Evolutionary conservation across 225 moss, liverwort and hornwort species (phyloP).

Genomic region (Physcomitrium patens): DNA sequence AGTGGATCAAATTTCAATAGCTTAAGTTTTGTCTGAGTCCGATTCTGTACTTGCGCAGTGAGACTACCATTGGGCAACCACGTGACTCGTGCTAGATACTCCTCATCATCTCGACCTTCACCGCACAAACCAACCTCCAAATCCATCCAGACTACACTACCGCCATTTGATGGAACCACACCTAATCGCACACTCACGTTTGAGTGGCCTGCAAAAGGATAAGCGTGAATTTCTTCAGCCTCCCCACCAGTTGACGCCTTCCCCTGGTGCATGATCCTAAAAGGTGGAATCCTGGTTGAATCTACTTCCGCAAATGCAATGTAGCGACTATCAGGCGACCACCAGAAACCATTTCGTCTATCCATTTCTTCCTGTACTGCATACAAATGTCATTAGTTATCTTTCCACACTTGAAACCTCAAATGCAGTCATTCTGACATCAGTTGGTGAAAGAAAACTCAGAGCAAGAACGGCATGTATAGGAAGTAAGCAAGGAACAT

Average conservation of each 20-base stretch:
- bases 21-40: constrained; percentile 83
- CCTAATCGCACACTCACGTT: constrained; percentile 95
- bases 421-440: background rate
- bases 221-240: constrained; percentile 94
- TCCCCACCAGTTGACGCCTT: constrained; percentile 93
- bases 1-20: constrained; percentile 78
- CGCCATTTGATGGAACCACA: constrained; percentile 77
- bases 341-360: constrained; percentile 99
- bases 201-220: constrained; percentile 93
- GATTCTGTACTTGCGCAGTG: constrained; percentile 90
- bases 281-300: constrained; percentile 85
- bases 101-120: constrained; percentile 77
- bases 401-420: background rate
- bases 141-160: constrained; percentile 88
- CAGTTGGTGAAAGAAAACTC: constrained; percentile 4
- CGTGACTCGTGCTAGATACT: constrained; percentile 90
- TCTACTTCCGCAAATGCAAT: constrained; percentile 98
- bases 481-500: background rate
- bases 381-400: constrained; percentile 34
- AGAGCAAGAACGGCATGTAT: background rate
- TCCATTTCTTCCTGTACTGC: constrained; percentile 99
- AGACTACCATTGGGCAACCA: constrained; percentile 91
- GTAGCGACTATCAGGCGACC: constrained; percentile 88
- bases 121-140: constrained; percentile 73
- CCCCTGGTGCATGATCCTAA: constrained; percentile 99